Conservation (phyloP, 108 stramenopile genomes). For the Nannochloropsis granulata region DNA sequence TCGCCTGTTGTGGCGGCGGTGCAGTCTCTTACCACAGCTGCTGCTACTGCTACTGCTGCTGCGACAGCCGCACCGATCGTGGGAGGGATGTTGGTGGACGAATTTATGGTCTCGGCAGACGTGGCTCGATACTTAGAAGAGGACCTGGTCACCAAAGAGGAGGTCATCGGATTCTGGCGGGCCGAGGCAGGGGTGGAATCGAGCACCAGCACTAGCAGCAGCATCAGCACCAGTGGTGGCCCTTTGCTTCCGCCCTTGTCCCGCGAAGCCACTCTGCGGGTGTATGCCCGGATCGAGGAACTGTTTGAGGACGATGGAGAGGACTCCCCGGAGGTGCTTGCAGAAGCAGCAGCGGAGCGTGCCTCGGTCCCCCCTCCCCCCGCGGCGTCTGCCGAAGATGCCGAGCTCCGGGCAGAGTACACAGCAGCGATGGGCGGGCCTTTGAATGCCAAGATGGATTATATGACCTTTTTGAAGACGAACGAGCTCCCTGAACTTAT, state of each 20-base stretch:
- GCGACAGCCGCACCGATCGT: not conserved
- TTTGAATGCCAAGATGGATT: not conserved
- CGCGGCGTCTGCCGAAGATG: not conserved
- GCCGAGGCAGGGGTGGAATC: not conserved
- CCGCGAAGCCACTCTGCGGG: not conserved
- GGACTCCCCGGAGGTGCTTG: not conserved
- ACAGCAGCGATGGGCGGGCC: not conserved
- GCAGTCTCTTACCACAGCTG: no score
- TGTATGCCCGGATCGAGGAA: not conserved
- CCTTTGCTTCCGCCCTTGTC: not conserved
- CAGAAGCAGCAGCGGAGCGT: not conserved
- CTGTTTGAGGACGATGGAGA: not conserved
- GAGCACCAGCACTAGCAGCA: not conserved
- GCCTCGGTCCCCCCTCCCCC: no score
- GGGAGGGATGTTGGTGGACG: not conserved
- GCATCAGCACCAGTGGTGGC: not conserved
- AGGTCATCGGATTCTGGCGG: not conserved
- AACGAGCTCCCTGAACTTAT: not conserved
- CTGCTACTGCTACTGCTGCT: no score
- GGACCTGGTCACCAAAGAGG: not conserved
- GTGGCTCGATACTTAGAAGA: not conserved
- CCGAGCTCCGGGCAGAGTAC: not conserved
- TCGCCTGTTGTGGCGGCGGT: no score
- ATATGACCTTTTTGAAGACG: not conserved
- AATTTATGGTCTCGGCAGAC: not conserved